phyloP scores from a whole-genome alignment of 129 eudicot genomes.

The Centella asiatica region DNA sequence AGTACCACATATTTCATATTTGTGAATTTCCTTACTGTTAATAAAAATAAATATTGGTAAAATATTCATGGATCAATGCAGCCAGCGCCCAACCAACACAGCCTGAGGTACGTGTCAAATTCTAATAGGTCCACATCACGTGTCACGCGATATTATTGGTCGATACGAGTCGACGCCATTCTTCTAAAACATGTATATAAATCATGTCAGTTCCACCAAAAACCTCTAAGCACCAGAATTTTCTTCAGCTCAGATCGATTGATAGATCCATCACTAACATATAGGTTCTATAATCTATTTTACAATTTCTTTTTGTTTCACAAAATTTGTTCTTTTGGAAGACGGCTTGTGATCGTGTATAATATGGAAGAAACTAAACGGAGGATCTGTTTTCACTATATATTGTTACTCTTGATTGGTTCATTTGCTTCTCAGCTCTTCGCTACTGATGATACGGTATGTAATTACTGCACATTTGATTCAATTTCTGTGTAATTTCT shows the following conservation, averaged over 20 bases:
- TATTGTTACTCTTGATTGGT: constrained; percentile 35
- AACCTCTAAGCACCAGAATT: not conserved
- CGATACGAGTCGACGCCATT: constrained; percentile 31
- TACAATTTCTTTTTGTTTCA: too few relatives aligned
- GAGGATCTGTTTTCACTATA: constrained; percentile 32
- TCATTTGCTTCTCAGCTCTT: constrained; percentile 35
- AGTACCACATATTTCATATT: too few relatives aligned
- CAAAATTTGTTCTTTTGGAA: too few relatives aligned
- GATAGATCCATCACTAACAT: not conserved
- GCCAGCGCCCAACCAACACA: constrained; percentile 1
- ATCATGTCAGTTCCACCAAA: not conserved
- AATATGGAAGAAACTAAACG: constrained; percentile 44
- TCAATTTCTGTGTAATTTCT: constrained; percentile 5
- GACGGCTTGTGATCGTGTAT: not conserved
- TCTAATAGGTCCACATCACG: constrained; percentile 39
- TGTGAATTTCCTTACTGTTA: too few relatives aligned
- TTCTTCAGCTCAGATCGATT: constrained; percentile 3
- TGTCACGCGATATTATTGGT: constrained; percentile 40
- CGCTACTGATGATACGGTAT: constrained; percentile 69
- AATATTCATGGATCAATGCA: too few relatives aligned
- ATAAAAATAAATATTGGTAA: too few relatives aligned
- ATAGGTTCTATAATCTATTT: too few relatives aligned
- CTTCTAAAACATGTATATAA: constrained; percentile 28
- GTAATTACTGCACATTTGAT: not conserved
- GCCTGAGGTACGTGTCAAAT: constrained; percentile 29